Conservation (phyloP, 352 stramenopile genomes). For the Phytophthora nicotianae region DNA sequence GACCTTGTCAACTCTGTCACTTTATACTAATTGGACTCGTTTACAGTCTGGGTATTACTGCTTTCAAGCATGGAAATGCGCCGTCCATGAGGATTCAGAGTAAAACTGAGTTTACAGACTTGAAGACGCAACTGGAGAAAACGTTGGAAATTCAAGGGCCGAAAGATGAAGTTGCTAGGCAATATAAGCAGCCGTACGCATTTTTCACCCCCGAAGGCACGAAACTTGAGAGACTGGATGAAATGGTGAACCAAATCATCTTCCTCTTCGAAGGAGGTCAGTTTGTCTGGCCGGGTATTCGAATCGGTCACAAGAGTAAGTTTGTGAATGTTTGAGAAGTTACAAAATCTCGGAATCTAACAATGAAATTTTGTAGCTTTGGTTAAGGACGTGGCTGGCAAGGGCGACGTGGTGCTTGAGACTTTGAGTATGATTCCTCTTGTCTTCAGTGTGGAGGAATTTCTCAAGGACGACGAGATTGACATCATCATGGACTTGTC, state of each 20-base stretch:
- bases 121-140: constrained; percentile 50
- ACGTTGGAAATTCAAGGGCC: constrained; percentile 41
- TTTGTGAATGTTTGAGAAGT: constrained; percentile 2
- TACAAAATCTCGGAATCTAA: constrained; percentile 22
- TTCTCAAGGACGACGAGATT: constrained; percentile 83
- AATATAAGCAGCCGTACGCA: constrained; percentile 76
- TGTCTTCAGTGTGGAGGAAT: constrained; percentile 77
- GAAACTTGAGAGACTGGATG: constrained; percentile 44
- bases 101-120: constrained; percentile 36
- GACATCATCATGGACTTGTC: constrained; percentile 79
- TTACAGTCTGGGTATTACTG: constrained; percentile 50
- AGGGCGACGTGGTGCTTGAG: constrained; percentile 58
- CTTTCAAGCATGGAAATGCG: constrained; percentile 65
- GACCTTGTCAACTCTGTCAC: not conserved
- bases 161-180: constrained; percentile 28
- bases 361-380: constrained; percentile 31
- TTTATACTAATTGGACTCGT: constrained; percentile 9
- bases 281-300: constrained; percentile 78
- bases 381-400: constrained; percentile 50
- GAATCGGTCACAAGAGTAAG: constrained; percentile 70
- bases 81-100: constrained; percentile 35
- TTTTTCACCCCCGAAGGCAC: constrained; percentile 66
- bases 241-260: constrained; percentile 50
- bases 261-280: constrained; percentile 84
- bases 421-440: constrained; percentile 72